Evolutionary conservation across 129 eudicot genomes (phyloP).

Genomic region (Escallonia rubra): DNA sequence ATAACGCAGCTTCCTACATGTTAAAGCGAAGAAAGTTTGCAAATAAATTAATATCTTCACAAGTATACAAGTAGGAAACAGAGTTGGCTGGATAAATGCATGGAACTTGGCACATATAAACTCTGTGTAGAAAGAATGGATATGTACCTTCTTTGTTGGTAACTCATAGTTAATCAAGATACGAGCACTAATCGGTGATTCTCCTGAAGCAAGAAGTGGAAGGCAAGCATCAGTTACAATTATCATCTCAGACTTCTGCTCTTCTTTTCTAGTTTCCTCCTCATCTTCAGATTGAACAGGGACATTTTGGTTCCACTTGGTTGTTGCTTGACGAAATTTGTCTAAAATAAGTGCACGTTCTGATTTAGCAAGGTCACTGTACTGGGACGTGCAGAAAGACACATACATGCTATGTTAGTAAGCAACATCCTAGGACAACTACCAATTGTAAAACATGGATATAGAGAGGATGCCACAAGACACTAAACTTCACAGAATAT

Average conservation of each 20-base stretch:
- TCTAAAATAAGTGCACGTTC: slow-evolving; percentile 57
- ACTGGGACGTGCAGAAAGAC: slow-evolving; percentile 35
- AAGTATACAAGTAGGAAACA: too few relatives aligned
- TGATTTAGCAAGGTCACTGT: slow-evolving; percentile 82
- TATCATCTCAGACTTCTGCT: slow-evolving; percentile 65
- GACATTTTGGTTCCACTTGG: slow-evolving; percentile 54
- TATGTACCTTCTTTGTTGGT: slow-evolving; percentile 73
- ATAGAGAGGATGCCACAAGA: too few relatives aligned
- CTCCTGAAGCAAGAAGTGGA: slow-evolving; percentile 75
- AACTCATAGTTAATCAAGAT: slow-evolving; percentile 80
- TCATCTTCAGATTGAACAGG: slow-evolving; percentile 32
- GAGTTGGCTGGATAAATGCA: too few relatives aligned
- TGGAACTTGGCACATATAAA: neutral
- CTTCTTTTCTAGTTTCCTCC: slow-evolving; percentile 34
- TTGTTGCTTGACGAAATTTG: slow-evolving; percentile 57
- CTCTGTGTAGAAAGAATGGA: neutral
- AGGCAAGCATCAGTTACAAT: slow-evolving; percentile 87
- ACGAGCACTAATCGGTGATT: slow-evolving; percentile 65
- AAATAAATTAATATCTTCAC: too few relatives aligned
- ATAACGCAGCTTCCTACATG: too few relatives aligned
- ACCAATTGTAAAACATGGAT: too few relatives aligned
- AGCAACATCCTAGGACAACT: neutral
- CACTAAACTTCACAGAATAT: too few relatives aligned
- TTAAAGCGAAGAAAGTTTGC: too few relatives aligned
- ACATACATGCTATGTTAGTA: neutral